Conservation (phyloP, 805 yeast species). For the Grigorovia yakushimaensis region DNA sequence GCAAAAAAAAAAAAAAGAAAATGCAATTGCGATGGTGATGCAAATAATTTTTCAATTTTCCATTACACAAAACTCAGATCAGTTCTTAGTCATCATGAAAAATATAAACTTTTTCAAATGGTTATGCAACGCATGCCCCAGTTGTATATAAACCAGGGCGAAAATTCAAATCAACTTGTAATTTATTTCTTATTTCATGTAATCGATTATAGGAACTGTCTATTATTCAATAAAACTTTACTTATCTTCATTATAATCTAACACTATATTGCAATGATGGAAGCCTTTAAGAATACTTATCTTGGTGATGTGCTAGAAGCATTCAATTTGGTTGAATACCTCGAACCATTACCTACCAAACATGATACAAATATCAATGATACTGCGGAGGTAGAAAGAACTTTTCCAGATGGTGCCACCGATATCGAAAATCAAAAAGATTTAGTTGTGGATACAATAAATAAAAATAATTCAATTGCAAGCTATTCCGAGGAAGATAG, state of each 20-base stretch:
- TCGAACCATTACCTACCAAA: constrained; percentile 6
- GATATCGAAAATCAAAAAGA: not conserved
- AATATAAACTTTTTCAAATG: too few relatives aligned
- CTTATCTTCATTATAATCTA: too few relatives aligned
- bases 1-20: too few relatives aligned
- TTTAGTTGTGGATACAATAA: not conserved
- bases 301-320: constrained; percentile 18
- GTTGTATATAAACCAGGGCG: too few relatives aligned
- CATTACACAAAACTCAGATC: not conserved
- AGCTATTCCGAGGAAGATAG: constrained; percentile 2
- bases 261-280: too few relatives aligned
- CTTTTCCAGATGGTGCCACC: not conserved
- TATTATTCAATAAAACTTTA: too few relatives aligned
- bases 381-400: not conserved
- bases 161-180: too few relatives aligned
- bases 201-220: too few relatives aligned
- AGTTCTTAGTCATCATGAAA: not conserved
- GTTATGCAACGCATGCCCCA: too few relatives aligned
- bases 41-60: not conserved
- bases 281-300: constrained; percentile 14
- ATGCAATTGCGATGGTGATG: too few relatives aligned
- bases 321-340: constrained; percentile 9
- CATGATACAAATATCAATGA: not conserved
- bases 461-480: not conserved
- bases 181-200: too few relatives aligned